phyloP scores from a whole-genome alignment of 805 yeast species.

The Isabelozyma pseudorhagii region DNA sequence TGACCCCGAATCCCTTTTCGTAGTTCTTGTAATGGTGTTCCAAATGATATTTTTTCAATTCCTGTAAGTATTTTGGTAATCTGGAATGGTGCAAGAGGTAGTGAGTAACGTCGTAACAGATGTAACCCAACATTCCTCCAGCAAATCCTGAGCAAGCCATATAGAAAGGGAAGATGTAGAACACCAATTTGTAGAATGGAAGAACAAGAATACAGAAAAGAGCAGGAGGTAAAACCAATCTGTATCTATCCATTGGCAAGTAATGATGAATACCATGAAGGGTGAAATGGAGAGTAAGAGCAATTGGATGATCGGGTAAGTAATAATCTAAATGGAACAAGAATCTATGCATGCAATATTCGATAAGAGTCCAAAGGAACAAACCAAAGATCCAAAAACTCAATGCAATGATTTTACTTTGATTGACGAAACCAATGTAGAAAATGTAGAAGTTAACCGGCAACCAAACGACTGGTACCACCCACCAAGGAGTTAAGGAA shows the following conservation, averaged over 20 bases:
- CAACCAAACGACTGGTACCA: conserved; percentile 83
- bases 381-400: conserved; percentile 75
- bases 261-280: conserved; percentile 97
- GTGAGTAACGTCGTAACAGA: conserved; percentile 90
- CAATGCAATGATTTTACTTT: conserved; percentile 45
- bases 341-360: conserved; percentile 84
- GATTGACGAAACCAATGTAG: conserved; percentile 52
- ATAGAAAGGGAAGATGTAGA: conserved; percentile 71
- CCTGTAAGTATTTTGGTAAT: conserved; percentile 74
- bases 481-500: conserved; percentile 91
- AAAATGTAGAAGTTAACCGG: conserved; percentile 72
- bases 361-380: conserved; percentile 89
- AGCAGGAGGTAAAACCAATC: conserved; percentile 97
- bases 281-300: conserved; percentile 80
- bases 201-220: conserved; percentile 65
- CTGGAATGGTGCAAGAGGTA: conserved; percentile 87
- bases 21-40: conserved; percentile 98
- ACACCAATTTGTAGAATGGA: conserved; percentile 82
- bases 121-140: conserved; percentile 94
- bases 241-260: conserved; percentile 90
- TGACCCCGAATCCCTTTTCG: conserved; percentile 95
- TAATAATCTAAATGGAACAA: conserved; percentile 87
- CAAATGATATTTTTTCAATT: conserved; percentile 83
- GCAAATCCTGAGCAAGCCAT: conserved; percentile 91
- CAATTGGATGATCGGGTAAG: conserved; percentile 75